These are phyloP conservation scores for Nitzschia sp. DNA, from an alignment of 108 stramenopile genomes.

Conservation along the genomic window DNA sequence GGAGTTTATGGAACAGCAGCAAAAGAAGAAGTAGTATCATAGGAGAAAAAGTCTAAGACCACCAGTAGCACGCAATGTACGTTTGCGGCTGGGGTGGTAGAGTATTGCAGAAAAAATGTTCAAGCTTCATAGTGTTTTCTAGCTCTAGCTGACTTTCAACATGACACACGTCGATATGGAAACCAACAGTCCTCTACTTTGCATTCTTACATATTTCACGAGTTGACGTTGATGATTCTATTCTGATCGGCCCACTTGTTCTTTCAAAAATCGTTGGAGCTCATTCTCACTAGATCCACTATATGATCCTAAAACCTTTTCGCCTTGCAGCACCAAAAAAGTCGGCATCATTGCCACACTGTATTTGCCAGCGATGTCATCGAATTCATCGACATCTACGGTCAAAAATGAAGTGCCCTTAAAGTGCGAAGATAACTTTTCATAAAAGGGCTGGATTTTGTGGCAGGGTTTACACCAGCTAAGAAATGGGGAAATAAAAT, in stretches of 20 bases:
- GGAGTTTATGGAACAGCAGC: constrained; percentile 69
- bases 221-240: no score
- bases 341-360: constrained; percentile 86
- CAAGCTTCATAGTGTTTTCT: no score
- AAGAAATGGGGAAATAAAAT: no score
- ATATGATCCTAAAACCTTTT: constrained; percentile 19
- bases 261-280: constrained; percentile 26
- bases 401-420: constrained; percentile 22
- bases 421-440: constrained; percentile 37
- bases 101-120: no score
- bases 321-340: constrained; percentile 58
- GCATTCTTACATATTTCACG: no score
- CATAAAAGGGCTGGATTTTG: constrained; percentile 65
- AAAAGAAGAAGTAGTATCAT: constrained; percentile 39
- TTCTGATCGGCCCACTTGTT: neutral
- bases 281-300: constrained; percentile 27
- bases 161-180: no score
- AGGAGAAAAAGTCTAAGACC: no score
- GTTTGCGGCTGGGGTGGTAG: no score
- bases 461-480: constrained; percentile 89
- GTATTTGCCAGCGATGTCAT: constrained; percentile 57
- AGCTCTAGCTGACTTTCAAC: no score
- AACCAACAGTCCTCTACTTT: no score
- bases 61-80: no score
- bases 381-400: constrained; percentile 85